Percentiles rank a stretch among this genome's conserved stretches.
These are phyloP conservation scores for Dillenia suffruticosa DNA, from an alignment of 164 flowering plant species.

Conservation along the genomic window DNA sequence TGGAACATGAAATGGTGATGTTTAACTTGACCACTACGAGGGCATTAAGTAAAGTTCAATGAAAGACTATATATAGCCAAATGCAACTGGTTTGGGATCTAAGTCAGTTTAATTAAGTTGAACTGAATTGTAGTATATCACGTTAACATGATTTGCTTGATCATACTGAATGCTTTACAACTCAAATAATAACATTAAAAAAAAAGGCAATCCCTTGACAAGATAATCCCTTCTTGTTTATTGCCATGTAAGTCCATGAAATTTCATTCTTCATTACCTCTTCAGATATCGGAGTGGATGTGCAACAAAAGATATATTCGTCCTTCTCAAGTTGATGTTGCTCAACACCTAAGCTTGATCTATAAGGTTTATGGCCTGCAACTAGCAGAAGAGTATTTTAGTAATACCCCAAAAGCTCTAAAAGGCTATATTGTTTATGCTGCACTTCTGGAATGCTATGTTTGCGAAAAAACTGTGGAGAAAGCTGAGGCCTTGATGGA, in stretches of 20 bases:
- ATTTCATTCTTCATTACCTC: constrained; percentile 1
- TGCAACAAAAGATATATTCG: constrained; percentile 16
- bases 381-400: constrained; percentile 37
- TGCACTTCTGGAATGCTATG: constrained; percentile 42
- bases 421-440: constrained; percentile 20
- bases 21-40: too few species aligned
- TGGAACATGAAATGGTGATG: too few species aligned
- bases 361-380: constrained; percentile 32
- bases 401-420: constrained; percentile 12
- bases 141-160: too few species aligned
- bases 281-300: constrained; percentile 58
- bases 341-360: constrained; percentile 32
- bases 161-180: too few species aligned
- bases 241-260: background rate
- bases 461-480: constrained; percentile 19
- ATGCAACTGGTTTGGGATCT: too few species aligned
- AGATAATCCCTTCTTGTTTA: background rate
- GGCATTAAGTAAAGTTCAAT: too few species aligned
- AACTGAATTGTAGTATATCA: too few species aligned
- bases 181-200: too few species aligned
- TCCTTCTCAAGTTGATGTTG: constrained; percentile 20
- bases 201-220: too few species aligned
- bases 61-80: too few species aligned
- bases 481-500: constrained; percentile 40
- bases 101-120: too few species aligned